Evolutionary conservation across 2,329 filamentous ascomycete species (phyloP).

Genomic region (Cladophialophora psammophila): DNA sequence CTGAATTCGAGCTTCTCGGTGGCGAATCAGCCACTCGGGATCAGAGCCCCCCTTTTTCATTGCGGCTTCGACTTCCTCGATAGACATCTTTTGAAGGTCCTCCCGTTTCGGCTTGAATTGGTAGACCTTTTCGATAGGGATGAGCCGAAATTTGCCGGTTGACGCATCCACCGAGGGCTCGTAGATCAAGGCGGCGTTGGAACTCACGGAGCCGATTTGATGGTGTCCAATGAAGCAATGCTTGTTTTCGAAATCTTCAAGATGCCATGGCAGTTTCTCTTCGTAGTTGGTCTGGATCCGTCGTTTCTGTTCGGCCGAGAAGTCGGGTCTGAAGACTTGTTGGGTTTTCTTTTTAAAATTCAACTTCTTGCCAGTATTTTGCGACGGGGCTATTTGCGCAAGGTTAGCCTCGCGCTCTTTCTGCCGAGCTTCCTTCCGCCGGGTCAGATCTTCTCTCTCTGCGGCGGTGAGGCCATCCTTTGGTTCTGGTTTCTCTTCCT

Average conservation of each 20-base stretch:
- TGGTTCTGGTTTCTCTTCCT: constrained; percentile 58
- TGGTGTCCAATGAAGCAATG: constrained; percentile 94
- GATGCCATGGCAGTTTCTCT: constrained; percentile 93
- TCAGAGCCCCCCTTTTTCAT: constrained; percentile 81
- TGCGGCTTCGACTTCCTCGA: constrained; percentile 83
- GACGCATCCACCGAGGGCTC: constrained; percentile 65
- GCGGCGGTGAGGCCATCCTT: constrained; percentile 66
- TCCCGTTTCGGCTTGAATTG: constrained; percentile 81
- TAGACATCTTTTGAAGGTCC: constrained; percentile 76
- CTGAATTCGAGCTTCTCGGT: constrained; percentile 59
- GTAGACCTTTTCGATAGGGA: constrained; percentile 96
- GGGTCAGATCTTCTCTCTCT: constrained; percentile 47
- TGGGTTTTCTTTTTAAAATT: constrained; percentile 79
- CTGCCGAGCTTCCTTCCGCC: constrained; percentile 72
- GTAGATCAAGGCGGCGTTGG: constrained; percentile 78
- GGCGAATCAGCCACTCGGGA: constrained; percentile 79
- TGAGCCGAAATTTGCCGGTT: constrained; percentile 70
- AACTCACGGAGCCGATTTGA: constrained; percentile 83
- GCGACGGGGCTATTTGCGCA: constrained; percentile 89
- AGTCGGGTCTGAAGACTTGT: constrained; percentile 77
- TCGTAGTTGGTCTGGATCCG: constrained; percentile 77
- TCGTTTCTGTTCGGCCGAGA: constrained; percentile 74
- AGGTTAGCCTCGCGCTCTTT: constrained; percentile 85
- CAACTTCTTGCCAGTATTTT: constrained; percentile 72
- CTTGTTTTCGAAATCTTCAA: constrained; percentile 95